These are phyloP conservation scores for Thermothelomyces thermophilus DNA, from an alignment of 2,329 filamentous ascomycete species.

Conservation along the genomic window DNA sequence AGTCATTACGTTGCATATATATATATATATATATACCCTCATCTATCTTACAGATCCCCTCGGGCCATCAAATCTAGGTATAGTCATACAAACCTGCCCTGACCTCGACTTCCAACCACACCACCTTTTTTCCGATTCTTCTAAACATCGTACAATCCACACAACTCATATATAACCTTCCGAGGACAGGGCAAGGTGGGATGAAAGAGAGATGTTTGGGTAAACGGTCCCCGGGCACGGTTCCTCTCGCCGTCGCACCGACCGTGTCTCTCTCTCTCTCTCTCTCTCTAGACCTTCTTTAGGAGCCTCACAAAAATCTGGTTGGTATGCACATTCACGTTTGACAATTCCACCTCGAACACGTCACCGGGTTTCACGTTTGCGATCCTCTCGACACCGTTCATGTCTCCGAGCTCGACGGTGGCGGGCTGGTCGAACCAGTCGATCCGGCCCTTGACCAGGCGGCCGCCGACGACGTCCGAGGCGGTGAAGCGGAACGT, in stretches of 20 bases:
- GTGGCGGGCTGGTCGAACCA: constrained; percentile 43
- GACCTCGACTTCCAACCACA: neutral
- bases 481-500: constrained; percentile 44
- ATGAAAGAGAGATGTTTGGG: too few species aligned
- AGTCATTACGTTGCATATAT: too few species aligned
- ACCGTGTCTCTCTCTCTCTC: too few species aligned
- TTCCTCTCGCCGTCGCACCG: too few species aligned
- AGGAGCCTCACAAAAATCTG: constrained; percentile 43
- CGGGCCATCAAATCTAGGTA: neutral
- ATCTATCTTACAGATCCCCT: neutral
- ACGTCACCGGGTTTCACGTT: constrained; percentile 44
- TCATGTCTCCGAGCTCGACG: constrained; percentile 36
- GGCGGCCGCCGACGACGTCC: constrained; percentile 28
- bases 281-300: constrained; percentile 25
- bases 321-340: constrained; percentile 45
- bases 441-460: constrained; percentile 39
- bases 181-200: too few species aligned
- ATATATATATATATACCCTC: neutral
- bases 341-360: constrained; percentile 49
- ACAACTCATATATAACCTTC: neutral
- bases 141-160: neutral
- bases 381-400: constrained; percentile 34
- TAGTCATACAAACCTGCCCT: neutral
- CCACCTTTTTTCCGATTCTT: too few species aligned
- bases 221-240: too few species aligned